Percentiles rank a stretch among this genome's conserved stretches.
Evolutionary conservation across 192 early-diverging fungal genomes (phyloP).

Genomic region (Podila horticola): DNA sequence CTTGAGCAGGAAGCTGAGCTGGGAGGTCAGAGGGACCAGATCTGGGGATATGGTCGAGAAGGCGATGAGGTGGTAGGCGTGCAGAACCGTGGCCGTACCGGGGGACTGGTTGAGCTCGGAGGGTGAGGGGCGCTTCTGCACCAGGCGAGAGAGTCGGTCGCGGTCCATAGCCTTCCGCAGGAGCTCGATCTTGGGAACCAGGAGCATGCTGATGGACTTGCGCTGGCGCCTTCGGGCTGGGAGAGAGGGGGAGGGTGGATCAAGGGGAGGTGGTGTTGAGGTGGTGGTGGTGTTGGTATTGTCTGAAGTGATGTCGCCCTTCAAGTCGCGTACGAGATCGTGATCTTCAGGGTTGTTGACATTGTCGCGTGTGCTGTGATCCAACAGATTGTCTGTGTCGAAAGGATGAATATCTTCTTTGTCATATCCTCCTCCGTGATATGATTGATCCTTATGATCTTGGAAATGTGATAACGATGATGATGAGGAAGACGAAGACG

Average conservation of each 20-base stretch:
- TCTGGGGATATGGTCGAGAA: constrained; percentile 17
- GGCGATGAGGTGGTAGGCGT: constrained; percentile 26
- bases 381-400: too few relatives aligned
- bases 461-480: too few relatives aligned
- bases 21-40: constrained; percentile 17
- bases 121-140: constrained; percentile 33
- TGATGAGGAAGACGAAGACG: too few relatives aligned
- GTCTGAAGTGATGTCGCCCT: too few relatives aligned
- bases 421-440: too few relatives aligned
- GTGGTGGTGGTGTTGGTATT: background rate
- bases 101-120: constrained; percentile 29
- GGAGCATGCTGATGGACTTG: constrained; percentile 27
- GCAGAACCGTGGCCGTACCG: constrained; percentile 17
- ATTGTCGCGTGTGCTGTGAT: too few relatives aligned
- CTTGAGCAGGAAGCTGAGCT: constrained; percentile 27
- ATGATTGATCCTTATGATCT: too few relatives aligned
- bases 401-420: too few relatives aligned
- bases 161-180: constrained; percentile 26
- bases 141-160: constrained; percentile 28
- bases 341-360: too few relatives aligned
- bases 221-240: background rate
- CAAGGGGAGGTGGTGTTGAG: background rate
- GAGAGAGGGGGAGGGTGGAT: background rate
- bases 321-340: too few relatives aligned
- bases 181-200: constrained; percentile 32